Base-by-base conservation (phyloP, 2,329 filamentous ascomycete species). In the Penicillium glabrum region DNA sequence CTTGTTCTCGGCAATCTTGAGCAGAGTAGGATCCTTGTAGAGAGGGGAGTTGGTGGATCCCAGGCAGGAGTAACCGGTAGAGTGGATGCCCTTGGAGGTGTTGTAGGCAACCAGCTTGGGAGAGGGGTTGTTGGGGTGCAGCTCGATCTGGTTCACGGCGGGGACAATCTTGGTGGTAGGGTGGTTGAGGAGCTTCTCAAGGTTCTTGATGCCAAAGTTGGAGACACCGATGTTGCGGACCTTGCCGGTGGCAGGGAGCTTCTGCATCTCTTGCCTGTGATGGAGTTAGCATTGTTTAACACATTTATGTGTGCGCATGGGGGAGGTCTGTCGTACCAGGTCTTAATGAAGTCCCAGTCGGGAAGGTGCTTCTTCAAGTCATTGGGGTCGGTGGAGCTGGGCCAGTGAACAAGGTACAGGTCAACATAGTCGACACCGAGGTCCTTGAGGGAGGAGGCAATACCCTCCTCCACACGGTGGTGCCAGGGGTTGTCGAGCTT, bases 341-440 rank as follows among this genome's bases (percentile, higher is more conserved):
- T 95, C 76, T 95, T 86, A 67, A 89, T 81, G 75, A 90, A 93
- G 78, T 91, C 83, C 90, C 90, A 93, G 78, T 91, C 89, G 31
- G 84, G 80, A 61, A 86, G 83, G 72, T 88, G 85, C 80, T 90
- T 89, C 46, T 76, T 67, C 53, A 72, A 67, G 60, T 79, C 76
- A 9, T 79, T 75, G 35, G 79, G 77, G 56, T 80, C 79, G 61
- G 84, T 85, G 3, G 83, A 77, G 54, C 78, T 78, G 19, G 83
- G 84, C 82, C 83, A 90, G 76, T 89, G 87, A 69, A 91, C 85
- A 54, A 90, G 81, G 75, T 86, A 89, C n/a, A 90, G 80, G 68
- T 90, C 88, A 57, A 90, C 78, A 68, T 90, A 89, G 66, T 87
- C 86, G 13, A 86, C 77, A 31, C 82, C 84, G 63, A 89, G 82